Percentiles rank a stretch among this genome's conserved stretches.
Conservation (phyloP, 2,329 filamentous ascomycete genomes). For the Allantophomopsis cytisporea region DNA sequence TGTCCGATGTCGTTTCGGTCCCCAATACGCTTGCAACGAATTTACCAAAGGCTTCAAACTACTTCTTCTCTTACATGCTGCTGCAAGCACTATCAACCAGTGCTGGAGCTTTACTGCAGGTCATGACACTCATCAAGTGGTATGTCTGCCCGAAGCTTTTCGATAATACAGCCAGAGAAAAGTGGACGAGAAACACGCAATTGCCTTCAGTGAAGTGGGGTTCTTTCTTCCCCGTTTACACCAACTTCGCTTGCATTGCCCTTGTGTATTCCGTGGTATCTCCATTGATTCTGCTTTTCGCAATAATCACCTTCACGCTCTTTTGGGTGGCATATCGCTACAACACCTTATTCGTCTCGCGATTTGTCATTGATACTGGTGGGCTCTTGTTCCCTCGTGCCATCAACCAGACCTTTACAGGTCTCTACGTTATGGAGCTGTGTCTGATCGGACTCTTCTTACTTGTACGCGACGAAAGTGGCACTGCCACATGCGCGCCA, state of each 20-base stretch:
- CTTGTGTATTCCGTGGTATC: slow-evolving; percentile 82
- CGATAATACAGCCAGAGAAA: slow-evolving; percentile 69
- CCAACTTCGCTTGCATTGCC: slow-evolving; percentile 88
- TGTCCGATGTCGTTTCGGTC: slow-evolving; percentile 45
- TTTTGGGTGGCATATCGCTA: slow-evolving; percentile 96
- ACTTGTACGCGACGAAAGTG: slow-evolving; percentile 46
- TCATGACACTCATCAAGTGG: slow-evolving; percentile 67
- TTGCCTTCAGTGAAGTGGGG: slow-evolving; percentile 78
- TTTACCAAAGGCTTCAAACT: slow-evolving; percentile 78
- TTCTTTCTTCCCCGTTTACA: slow-evolving; percentile 89
- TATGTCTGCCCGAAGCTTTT: slow-evolving; percentile 69
- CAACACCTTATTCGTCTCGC: slow-evolving; percentile 87
- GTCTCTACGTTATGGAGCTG: slow-evolving; percentile 88
- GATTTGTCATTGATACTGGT: slow-evolving; percentile 81
- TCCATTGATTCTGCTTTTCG: slow-evolving; percentile 84
- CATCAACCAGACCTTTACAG: slow-evolving; percentile 91
- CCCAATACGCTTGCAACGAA: slow-evolving; percentile 62
- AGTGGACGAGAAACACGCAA: slow-evolving; percentile 74
- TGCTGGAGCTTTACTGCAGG: slow-evolving; percentile 76
- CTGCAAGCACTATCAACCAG: slow-evolving; percentile 86
- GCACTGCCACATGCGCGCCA: slow-evolving; percentile 44
- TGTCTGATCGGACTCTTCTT: slow-evolving; percentile 86
- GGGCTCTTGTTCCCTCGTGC: slow-evolving; percentile 84
- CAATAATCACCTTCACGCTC: slow-evolving; percentile 79
- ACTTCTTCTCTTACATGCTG: slow-evolving; percentile 98